Evolutionary conservation across 176 grass and related monocot genomes (phyloP), one percentile per base, ranked within the genome.

Genomic region (Carex parvula): DNA sequence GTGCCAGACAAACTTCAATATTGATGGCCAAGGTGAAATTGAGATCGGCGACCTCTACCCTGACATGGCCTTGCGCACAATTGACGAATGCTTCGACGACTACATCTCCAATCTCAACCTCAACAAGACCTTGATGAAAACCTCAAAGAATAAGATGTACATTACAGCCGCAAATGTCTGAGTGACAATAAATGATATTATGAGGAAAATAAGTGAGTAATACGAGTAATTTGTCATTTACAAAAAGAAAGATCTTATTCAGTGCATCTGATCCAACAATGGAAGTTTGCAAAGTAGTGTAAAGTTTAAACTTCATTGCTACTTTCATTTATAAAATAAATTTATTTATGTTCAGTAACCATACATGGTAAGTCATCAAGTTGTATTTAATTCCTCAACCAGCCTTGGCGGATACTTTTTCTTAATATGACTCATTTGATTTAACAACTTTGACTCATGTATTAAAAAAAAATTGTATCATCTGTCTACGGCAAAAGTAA

Each of bases 1-100:
- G 3, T 95, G 90, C 83, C 93, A 95, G 86, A 85, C 73, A 1
- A 90, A 86, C 39, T 95, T 87, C 65, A 3, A 30, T 13, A 86
- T 92, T 2, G 87, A 95, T 2, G 85, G 67, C 16, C 55, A 26
- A 0, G 78, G 84, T 18, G 88, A 95, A 57, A 62, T 95, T 9
- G 93, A 95, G 14, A 84, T 89, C 61, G 67, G 79, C 29, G 85
- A 35, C 60, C 90, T 95, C 35, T 95, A 91, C 79, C 90, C 93
- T 33, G 90, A 92, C 60, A 17, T 79, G 2, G 39, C 79, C 12
- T 87, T 95, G 69, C 89, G 83, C 55, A 89, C 90, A 4, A 57
- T 95, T 0, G 83, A 92, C 4, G 87, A 95, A 21, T 95, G 90
- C 85, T 95, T 95, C 84, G 67, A 86, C 26, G 88, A 87, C 60